phyloP scores from a whole-genome alignment of 163 green algal species.

The Scenedesmus sp. region DNA sequence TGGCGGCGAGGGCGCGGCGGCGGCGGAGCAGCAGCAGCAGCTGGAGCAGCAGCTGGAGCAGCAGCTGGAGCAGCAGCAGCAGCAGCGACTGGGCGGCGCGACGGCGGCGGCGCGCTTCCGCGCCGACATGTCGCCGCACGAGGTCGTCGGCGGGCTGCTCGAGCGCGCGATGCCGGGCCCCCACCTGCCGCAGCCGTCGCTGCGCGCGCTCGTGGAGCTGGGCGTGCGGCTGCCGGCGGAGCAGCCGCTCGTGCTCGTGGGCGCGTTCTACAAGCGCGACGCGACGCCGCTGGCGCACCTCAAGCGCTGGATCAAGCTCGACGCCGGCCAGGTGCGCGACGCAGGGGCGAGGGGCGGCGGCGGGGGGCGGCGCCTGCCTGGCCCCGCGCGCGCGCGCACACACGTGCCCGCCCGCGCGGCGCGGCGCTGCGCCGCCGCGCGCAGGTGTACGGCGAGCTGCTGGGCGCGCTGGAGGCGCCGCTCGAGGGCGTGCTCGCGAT shows the following conservation, averaged over 20 bases:
- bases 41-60: conserved; percentile 23
- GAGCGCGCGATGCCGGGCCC: conserved; percentile 15
- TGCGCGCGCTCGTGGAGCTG: conserved; percentile 39
- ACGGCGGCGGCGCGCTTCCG: neutral
- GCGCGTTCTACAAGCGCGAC: conserved; percentile 50
- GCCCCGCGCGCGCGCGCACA: neutral
- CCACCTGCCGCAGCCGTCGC: conserved; percentile 13
- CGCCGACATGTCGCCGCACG: neutral
- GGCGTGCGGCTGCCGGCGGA: conserved; percentile 31
- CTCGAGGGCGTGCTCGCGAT: conserved; percentile 26
- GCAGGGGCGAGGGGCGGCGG: neutral
- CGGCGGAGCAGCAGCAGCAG: conserved; percentile 17
- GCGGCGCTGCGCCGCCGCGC: no score
- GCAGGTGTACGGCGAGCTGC: conserved; percentile 46
- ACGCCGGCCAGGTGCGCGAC: conserved; percentile 39
- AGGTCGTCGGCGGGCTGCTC: conserved; percentile 26
- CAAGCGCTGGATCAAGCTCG: conserved; percentile 49
- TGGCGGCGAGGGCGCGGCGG: neutral
- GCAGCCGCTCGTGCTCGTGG: conserved; percentile 53
- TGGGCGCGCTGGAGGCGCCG: conserved; percentile 43
- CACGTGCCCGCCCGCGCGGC: no score
- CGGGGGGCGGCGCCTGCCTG: neutral
- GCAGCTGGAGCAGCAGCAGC: conserved; percentile 23
- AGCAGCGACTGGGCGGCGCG: neutral
- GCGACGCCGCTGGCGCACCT: conserved; percentile 34